Evolutionary conservation across 768 basidiomycete species (phyloP).

Genomic region (Lenzites betulinus): DNA sequence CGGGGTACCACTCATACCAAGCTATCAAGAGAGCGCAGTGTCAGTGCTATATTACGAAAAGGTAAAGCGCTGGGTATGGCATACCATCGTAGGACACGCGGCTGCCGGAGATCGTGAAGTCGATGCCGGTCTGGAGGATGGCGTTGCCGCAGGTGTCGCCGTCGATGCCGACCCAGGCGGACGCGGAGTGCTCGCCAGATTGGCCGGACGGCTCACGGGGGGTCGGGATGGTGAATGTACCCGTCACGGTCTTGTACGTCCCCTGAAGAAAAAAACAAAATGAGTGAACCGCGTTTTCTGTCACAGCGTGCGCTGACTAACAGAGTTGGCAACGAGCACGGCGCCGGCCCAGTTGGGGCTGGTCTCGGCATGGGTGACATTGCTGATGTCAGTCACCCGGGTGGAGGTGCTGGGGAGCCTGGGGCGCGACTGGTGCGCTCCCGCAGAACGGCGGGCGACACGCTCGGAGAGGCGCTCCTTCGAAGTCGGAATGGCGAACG

Average conservation of each 20-base stretch:
- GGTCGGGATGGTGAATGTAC: slow-evolving; percentile 38
- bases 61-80: neutral
- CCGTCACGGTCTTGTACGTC: slow-evolving; percentile 41
- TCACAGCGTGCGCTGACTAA: slow-evolving; percentile 3
- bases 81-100: slow-evolving; percentile 34
- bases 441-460: slow-evolving; percentile 24
- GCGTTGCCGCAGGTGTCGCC: slow-evolving; percentile 39
- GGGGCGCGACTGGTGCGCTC: slow-evolving; percentile 20
- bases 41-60: neutral
- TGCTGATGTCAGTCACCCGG: slow-evolving; percentile 14
- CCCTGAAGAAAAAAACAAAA: slow-evolving; percentile 20
- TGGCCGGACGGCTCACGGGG: slow-evolving; percentile 31
- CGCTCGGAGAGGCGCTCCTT: slow-evolving; percentile 25
- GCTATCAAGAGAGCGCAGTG: slow-evolving; percentile 11
- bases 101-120: slow-evolving; percentile 32
- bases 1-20: slow-evolving; percentile 40
- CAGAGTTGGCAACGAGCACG: slow-evolving; percentile 31
- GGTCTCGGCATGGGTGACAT: slow-evolving; percentile 32
- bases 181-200: slow-evolving; percentile 32
- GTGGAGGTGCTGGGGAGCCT: neutral
- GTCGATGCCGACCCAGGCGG: slow-evolving; percentile 42
- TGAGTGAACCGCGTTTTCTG: neutral
- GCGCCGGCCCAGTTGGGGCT: slow-evolving; percentile 41
- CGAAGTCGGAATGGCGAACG: slow-evolving; percentile 25
- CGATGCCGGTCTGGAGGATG: slow-evolving; percentile 40